Evolutionary conservation across 768 basidiomycete genomes (phyloP), one percentile per base, ranked within the genome.

Genomic region (Hysterangium stoloniferum): DNA sequence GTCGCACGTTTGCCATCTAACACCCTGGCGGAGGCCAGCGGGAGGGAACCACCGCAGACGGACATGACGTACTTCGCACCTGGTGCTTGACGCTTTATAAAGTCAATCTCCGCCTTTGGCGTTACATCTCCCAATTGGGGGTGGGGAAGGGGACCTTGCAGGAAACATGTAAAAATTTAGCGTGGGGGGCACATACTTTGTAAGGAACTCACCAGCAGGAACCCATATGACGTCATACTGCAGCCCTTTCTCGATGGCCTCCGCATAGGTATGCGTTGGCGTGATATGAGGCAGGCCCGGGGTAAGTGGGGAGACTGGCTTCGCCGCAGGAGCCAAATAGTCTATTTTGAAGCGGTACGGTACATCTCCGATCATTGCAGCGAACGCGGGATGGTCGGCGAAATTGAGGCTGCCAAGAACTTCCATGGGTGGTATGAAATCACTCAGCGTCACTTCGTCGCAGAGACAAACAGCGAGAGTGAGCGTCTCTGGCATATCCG

Each of bases 141-240:
- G 52, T 57, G 36, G 4, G 57, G 53, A 19, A 43, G 45, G 9
- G 59, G 58, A 28, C 57, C 58, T 57, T 22, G 28, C n/a, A 28
- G n/a, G 22, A n/a, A 19, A 12, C n/a, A n/a, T 27, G 12, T 42
- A 3, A 4, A 31, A 8, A 11, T n/a, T n/a, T n/a, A n/a, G n/a
- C n/a, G n/a, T n/a, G n/a, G n/a, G n/a, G n/a, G n/a, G n/a, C n/a
- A n/a, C 8, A 38, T n/a, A 35, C 15, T 20, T 25, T 45, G 8
- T 35, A 35, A 41, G 5, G 25, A 33, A n/a, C n/a, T 28, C 49
- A 66, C 64, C 63, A 42, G 62, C 64, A 8, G 64, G 63, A 9
- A 66, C 56, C 28, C 62, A 45, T 31, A 66, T 50, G n/a, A 65
- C 59, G 40, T 66, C 64, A 40, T 58, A 64, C 52, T 64, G 64